Base-by-base conservation (phyloP, 805 yeast genomes). In the Candida krabiensis region DNA sequence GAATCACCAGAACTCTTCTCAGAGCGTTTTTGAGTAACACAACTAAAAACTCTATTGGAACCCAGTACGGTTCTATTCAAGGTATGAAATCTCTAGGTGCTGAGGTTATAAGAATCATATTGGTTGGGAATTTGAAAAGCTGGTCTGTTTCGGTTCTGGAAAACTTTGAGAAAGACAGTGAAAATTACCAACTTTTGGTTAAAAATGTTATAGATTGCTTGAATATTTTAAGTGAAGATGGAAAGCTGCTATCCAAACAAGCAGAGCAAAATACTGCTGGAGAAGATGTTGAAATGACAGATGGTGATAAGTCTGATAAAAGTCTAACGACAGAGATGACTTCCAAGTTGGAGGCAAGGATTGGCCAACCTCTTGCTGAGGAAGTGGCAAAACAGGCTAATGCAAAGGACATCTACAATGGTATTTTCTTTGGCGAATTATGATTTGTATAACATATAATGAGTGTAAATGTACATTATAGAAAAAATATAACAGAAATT, bases 1-100 rank as follows among this genome's bases (percentile, higher is more conserved):
- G 98, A 49, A 91, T 93, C 4, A 89, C 97, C 5, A 75, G 99
- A 59, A 95, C 99, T 2, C 68, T 95, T 38, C 69, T 95, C 43
- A 80, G 95, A 54, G 97, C 97, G 0, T 85, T 95, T 49, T 69
- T 93, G 60, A 96, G 90, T 53, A 53, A 53, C 31, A 58, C 64
- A 5, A 74, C 89, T 6, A 77, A 83, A 25, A 81, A 85, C 50
- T 89, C 95, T 0, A 71, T 83, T 12, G 96, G 96, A 2, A 88
- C 98, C 0, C 88, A 89, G 45, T 93, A 85, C 53, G 99, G 99
- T 26, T 83, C 97, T 4, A 74, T 95, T 21, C 75, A 79, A 33
- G 99, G 98, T 5, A 73, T 93, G 53, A 75, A 78, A 40, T 87
- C 83, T 14, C 66, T 93, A 53, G 99, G 97, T 3, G 69, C 81